Evolutionary conservation across 108 stramenopile species (phyloP), one percentile per base, ranked within the genome.

Genomic region (Cyclostephanos tholiformis): DNA sequence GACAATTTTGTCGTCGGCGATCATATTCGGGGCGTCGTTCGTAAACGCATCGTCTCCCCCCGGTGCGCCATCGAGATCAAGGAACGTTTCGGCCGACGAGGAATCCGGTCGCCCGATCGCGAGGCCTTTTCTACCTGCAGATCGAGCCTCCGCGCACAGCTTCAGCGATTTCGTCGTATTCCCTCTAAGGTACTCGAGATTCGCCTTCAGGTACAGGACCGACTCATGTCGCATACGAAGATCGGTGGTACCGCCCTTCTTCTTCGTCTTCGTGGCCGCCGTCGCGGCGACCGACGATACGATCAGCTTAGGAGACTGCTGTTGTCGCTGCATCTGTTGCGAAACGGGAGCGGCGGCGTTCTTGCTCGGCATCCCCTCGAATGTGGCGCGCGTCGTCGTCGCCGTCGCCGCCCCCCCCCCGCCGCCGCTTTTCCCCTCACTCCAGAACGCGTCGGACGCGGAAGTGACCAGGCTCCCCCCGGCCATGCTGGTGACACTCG

Each of bases 151-250:
- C 11, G 73, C 64, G 65, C 86, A 89, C 10, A 94, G 76, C 68
- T 91, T 86, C n/a, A 94, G 71, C 1, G 90, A 91, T 51, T 91
- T 91, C 55, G 88, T 88, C 9, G 87, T 70, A 72, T 94, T 94
- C 26, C 89, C 88, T 48, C 88, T 87, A 71, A 94, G 67, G 65
- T 86, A 88, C 66, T 94, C 93, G 67, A 90, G 55, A 51, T 91
- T 88, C 19, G 89, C 93, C 77, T 94, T 94, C 25, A 94, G 66
- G 74, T 86, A 88, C 0, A 94, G 73, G 1, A 82, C 91, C 14
- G 85, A 77, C 67, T 90, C 88, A 59, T 89, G 75, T 17, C 84
- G 77, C 11, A 61, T 62, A 14, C 75, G 66, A 5, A 76, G 60
- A 51, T 71, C 69, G 32, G 75, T 65, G 25, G 35, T 65, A 36